Conservation (phyloP, 768 basidiomycete species). For the Mrakia hoshinonis region DNA sequence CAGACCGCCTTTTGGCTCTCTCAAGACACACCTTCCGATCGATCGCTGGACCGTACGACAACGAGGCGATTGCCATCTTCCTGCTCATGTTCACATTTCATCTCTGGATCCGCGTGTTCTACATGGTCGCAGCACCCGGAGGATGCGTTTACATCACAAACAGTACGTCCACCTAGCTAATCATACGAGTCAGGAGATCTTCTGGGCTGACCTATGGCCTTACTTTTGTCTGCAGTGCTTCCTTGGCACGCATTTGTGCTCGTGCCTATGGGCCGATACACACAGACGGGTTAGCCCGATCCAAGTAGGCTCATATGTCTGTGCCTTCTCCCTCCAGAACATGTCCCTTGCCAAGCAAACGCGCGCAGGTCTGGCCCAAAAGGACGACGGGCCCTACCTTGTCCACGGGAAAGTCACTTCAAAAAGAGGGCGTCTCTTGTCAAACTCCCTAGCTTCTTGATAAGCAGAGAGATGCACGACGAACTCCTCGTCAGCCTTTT, state of each 20-base stretch:
- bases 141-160: conserved; percentile 99
- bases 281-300: conserved; percentile 32
- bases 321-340: no score
- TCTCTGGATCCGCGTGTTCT: conserved; percentile 92
- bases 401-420: no score
- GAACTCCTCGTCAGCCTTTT: no score
- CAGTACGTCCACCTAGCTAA: conserved; percentile 45
- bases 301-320: no score
- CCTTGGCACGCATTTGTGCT: conserved; percentile 91
- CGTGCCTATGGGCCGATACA: conserved; percentile 91
- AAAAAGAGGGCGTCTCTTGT: no score
- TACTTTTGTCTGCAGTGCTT: conserved; percentile 52
- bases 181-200: no score
- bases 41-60: conserved; percentile 98
- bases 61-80: conserved; percentile 99
- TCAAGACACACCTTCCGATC: conserved; percentile 89
- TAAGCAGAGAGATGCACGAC: no score
- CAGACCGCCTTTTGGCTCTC: not conserved
- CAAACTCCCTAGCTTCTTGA: no score
- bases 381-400: no score
- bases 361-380: no score
- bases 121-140: conserved; percentile 99
- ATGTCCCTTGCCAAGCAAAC: no score
- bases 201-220: no score
- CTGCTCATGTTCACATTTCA: conserved; percentile 99